Conservation (phyloP, 192 early-diverging fungal genomes). For the Glomus cerebriforme region DNA sequence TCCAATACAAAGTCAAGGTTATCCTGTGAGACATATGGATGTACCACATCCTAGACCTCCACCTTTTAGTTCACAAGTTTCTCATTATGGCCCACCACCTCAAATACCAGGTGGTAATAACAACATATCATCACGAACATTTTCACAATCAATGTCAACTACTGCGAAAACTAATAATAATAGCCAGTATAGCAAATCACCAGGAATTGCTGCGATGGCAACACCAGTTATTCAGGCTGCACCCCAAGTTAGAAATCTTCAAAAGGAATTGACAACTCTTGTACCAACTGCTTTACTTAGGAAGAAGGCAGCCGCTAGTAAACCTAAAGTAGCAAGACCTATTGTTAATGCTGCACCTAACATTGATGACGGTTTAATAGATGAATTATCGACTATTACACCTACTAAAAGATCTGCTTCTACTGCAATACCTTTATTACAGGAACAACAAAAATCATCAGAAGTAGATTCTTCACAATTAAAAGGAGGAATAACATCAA, state of each 20-base stretch:
- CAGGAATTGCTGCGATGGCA: neutral
- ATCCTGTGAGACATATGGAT: neutral
- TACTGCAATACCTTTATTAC: constrained; percentile 12
- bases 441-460: neutral
- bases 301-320: constrained; percentile 47
- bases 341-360: constrained; percentile 74
- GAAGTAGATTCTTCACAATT: constrained; percentile 1
- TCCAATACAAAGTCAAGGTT: neutral
- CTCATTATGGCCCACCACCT: constrained; percentile 32
- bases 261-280: constrained; percentile 74
- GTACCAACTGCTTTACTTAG: constrained; percentile 66
- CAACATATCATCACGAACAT: neutral
- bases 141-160: neutral
- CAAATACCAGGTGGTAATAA: neutral
- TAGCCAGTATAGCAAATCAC: no score
- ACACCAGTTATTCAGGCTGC: constrained; percentile 70
- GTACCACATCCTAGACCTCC: neutral
- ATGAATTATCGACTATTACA: neutral
- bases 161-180: neutral
- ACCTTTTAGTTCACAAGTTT: constrained; percentile 17
- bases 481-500: neutral
- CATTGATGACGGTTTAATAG: constrained; percentile 47
- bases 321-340: constrained; percentile 55
- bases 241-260: constrained; percentile 77
- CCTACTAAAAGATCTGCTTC: constrained; percentile 11